Conservation (phyloP, 2,329 filamentous ascomycete genomes). For the Tolypocladium pustulatum region DNA sequence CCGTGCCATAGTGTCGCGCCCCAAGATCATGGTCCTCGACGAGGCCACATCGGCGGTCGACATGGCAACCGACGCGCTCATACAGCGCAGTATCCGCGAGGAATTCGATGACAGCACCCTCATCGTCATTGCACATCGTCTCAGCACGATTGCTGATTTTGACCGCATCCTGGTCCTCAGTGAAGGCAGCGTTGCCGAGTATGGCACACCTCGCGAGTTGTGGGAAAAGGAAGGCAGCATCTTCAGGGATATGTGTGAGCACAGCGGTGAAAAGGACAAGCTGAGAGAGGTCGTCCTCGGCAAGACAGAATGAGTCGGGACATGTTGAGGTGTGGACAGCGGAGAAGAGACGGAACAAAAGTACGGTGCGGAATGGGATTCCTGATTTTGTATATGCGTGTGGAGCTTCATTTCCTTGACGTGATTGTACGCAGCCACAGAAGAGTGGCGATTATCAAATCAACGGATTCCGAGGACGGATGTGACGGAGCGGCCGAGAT, state of each 20-base stretch:
- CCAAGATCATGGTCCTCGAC: conserved; percentile 70
- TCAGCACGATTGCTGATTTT: conserved; percentile 69
- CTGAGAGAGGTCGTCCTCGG: conserved; percentile 34
- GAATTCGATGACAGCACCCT: conserved; percentile 61
- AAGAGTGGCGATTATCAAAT: background rate
- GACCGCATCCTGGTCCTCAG: conserved; percentile 63
- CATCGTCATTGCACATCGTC: conserved; percentile 64
- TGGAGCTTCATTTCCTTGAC: background rate
- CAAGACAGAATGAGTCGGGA: background rate
- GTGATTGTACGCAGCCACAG: background rate
- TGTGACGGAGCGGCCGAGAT: background rate
- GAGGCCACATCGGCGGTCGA: conserved; percentile 73
- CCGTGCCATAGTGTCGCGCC: conserved; percentile 59
- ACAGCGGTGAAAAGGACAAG: conserved; percentile 48
- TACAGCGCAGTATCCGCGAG: conserved; percentile 62
- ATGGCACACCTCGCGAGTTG: conserved; percentile 52
- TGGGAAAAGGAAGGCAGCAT: conserved; percentile 41
- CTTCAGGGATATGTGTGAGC: conserved; percentile 54
- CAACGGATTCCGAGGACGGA: background rate
- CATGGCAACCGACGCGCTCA: conserved; percentile 64
- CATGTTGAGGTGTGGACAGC: background rate
- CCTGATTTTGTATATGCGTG: background rate
- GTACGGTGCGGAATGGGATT: background rate
- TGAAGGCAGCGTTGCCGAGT: conserved; percentile 58
- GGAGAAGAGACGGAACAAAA: background rate